Evolutionary conservation across 2,329 filamentous ascomycete species (phyloP).

Genomic region (Scleromitrula shiraiana): DNA sequence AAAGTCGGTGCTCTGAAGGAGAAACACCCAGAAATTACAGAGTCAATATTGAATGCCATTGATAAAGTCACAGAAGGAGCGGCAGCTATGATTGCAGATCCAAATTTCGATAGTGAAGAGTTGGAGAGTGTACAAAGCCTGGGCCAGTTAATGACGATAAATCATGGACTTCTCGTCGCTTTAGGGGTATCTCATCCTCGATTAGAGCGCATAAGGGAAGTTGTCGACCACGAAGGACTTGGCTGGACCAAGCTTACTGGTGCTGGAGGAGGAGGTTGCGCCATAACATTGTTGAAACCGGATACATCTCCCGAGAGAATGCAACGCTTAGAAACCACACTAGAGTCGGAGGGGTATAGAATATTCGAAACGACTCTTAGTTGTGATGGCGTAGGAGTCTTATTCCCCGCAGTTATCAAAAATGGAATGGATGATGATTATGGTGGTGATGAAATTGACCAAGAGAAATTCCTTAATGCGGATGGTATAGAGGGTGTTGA

Average conservation of each 20-base stretch:
- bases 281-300: constrained; percentile 80
- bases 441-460: constrained; percentile 85
- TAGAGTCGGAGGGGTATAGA: constrained; percentile 66
- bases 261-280: constrained; percentile 90
- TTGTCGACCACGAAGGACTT: constrained; percentile 81
- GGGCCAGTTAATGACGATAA: constrained; percentile 85
- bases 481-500: constrained; percentile 82
- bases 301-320: constrained; percentile 50
- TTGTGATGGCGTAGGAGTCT: constrained; percentile 85
- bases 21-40: constrained; percentile 67
- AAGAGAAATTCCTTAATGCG: constrained; percentile 79
- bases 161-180: constrained; percentile 85
- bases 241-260: constrained; percentile 98
- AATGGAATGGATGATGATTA: constrained; percentile 72
- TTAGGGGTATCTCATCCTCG: constrained; percentile 92
- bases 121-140: constrained; percentile 60
- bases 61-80: constrained; percentile 59
- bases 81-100: constrained; percentile 45
- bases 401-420: constrained; percentile 86
- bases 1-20: constrained; percentile 72
- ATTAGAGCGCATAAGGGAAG: constrained; percentile 81
- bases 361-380: constrained; percentile 86
- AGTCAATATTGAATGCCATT: constrained; percentile 76
- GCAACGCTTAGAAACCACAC: constrained; percentile 53
- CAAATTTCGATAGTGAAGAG: constrained; percentile 59